phyloP scores from a whole-genome alignment of 352 stramenopile genomes.

The Pythium periplocum region DNA sequence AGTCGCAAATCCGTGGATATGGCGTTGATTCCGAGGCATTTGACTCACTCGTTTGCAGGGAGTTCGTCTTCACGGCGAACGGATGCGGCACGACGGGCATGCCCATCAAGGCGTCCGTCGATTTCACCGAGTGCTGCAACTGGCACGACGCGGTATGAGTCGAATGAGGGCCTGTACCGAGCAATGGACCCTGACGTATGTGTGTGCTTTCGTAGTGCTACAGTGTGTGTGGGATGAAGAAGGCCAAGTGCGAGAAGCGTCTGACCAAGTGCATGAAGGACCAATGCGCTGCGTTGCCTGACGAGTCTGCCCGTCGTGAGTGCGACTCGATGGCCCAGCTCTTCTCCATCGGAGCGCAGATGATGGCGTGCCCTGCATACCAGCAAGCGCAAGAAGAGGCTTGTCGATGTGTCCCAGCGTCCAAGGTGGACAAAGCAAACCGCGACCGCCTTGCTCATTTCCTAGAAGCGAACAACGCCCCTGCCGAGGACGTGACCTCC shows the following conservation, averaged over 20 bases:
- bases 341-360: constrained; percentile 58
- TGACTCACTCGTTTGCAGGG: constrained; percentile 18
- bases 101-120: constrained; percentile 32
- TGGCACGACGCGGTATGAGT: constrained; percentile 66
- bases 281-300: constrained; percentile 29
- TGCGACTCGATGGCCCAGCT: constrained; percentile 62
- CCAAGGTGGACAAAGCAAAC: constrained; percentile 19
- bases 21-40: constrained; percentile 3
- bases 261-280: constrained; percentile 71
- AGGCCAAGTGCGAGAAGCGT: constrained; percentile 57
- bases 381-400: constrained; percentile 63
- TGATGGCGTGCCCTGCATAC: constrained; percentile 64
- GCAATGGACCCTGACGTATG: neutral
- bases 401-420: constrained; percentile 46
- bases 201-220: constrained; percentile 45
- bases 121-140: constrained; percentile 75
- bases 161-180: neutral
- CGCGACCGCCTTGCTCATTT: constrained; percentile 58
- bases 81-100: constrained; percentile 63
- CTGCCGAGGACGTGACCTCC: constrained; percentile 29
- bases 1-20: neutral
- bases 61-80: constrained; percentile 73
- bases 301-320: constrained; percentile 21
- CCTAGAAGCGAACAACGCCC: constrained; percentile 32
- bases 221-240: constrained; percentile 74